phyloP scores from a whole-genome alignment of 116 monocot species.

The Zostera marina region DNA sequence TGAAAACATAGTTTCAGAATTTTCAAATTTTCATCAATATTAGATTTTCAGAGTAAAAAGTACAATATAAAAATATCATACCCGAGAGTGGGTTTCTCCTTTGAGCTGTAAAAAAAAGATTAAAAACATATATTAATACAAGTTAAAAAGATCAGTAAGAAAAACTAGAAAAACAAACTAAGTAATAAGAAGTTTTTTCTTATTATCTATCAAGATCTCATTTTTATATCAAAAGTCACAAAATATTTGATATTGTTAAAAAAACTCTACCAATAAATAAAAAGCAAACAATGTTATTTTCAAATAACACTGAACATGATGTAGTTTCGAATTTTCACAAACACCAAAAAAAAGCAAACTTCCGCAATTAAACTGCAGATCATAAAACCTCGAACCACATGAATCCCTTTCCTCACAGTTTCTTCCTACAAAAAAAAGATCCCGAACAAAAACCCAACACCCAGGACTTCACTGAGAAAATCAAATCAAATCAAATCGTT shows the following conservation, averaged over 20 bases:
- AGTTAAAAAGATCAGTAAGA: neutral
- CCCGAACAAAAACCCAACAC: neutral
- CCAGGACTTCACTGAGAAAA: neutral
- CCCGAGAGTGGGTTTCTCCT: conserved; percentile 8
- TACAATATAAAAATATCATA: neutral
- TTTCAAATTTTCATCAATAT: neutral
- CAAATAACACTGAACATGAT: neutral
- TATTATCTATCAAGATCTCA: no score
- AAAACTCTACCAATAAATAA: no score
- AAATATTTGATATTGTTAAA: no score
- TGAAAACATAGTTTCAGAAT: neutral
- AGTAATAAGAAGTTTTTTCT: neutral
- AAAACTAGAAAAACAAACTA: neutral
- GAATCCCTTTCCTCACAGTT: neutral
- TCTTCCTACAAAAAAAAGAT: neutral
- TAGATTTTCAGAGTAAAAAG: neutral
- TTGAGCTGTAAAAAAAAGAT: conserved; percentile 1
- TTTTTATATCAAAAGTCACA: no score
- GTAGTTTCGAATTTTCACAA: neutral
- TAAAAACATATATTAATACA: neutral
- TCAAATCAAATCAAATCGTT: neutral
- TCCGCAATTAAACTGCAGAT: neutral
- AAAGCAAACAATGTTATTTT: no score
- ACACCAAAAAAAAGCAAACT: neutral
- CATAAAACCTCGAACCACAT: neutral